These are phyloP conservation scores for Pistacia integerrima DNA, from an alignment of 345 rosid species.

Conservation along the genomic window DNA sequence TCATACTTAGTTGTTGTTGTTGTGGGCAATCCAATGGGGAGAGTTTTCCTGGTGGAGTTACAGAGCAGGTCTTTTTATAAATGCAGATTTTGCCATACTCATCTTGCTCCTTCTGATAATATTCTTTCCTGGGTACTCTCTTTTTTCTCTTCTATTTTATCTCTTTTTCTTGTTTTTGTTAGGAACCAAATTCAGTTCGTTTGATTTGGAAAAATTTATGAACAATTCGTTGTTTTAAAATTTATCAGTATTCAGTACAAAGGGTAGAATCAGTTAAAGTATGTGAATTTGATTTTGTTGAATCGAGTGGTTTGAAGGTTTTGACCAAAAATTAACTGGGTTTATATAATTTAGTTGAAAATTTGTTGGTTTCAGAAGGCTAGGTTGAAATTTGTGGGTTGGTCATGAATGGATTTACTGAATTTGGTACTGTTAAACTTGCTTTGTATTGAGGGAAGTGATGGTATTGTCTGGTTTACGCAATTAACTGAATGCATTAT, in stretches of 20 bases:
- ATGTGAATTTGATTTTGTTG: not conserved
- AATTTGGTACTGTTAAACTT: not conserved
- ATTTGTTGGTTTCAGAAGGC: not conserved
- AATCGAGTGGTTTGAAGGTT: slow-evolving; percentile 4
- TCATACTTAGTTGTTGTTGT: not conserved
- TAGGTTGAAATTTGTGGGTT: not conserved
- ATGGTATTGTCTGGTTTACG: not conserved
- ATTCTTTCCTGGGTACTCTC: slow-evolving; percentile 37
- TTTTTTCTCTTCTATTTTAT: not conserved
- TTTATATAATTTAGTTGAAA: not conserved
- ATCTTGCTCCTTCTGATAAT: slow-evolving; percentile 44
- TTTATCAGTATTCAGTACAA: not conserved
- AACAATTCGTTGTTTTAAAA: not conserved
- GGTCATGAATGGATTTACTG: not conserved
- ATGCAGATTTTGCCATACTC: slow-evolving; percentile 42
- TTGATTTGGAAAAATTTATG: no score
- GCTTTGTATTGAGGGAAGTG: not conserved
- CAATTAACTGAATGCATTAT: not conserved
- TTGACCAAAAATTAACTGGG: not conserved
- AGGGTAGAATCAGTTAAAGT: not conserved
- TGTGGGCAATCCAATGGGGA: slow-evolving; percentile 33
- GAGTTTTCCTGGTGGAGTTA: slow-evolving; percentile 39
- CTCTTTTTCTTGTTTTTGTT: not conserved
- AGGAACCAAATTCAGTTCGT: not conserved
- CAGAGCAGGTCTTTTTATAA: slow-evolving; percentile 29